A percentile compares a stretch with the other conserved stretches of the same genome.
phyloP scores from a whole-genome alignment of 768 basidiomycete genomes.

The Harrya chromipes region DNA sequence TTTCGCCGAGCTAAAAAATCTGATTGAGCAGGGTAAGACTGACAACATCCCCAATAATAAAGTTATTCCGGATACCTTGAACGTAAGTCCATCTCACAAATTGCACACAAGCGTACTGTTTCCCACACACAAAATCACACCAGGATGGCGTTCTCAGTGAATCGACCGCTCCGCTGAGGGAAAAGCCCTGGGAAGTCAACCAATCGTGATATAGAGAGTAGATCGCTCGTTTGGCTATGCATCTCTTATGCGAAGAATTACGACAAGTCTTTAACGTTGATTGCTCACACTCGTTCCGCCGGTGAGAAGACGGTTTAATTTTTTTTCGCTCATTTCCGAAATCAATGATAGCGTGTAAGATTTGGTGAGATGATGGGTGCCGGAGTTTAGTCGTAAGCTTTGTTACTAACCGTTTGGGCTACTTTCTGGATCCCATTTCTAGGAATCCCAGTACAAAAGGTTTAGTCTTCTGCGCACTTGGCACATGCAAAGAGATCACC shows the following conservation, averaged over 20 bases:
- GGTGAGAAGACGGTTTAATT: constrained; percentile 11
- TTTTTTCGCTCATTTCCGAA: constrained; percentile 5
- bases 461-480: not conserved
- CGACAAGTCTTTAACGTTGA: constrained; percentile 10
- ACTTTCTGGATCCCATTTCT: not conserved
- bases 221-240: constrained; percentile 6
- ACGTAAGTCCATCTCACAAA: constrained; percentile 42
- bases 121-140: constrained; percentile 1
- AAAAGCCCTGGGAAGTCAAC: constrained; percentile 66
- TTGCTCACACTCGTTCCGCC: constrained; percentile 1
- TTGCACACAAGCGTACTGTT: not conserved
- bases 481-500: not conserved
- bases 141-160: constrained; percentile 57
- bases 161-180: constrained; percentile 47
- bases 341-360: constrained; percentile 7
- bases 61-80: constrained; percentile 60
- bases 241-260: constrained; percentile 15
- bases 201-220: constrained; percentile 19
- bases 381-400: constrained; percentile 2
- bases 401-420: not conserved
- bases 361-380: constrained; percentile 1
- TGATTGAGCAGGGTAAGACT: constrained; percentile 68
- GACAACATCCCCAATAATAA: constrained; percentile 81
- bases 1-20: constrained; percentile 63
- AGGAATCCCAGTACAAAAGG: not conserved